Evolutionary conservation across 768 basidiomycete species (phyloP), one percentile per base, ranked within the genome.

Genomic region (Termitomyces bulborhizus): DNA sequence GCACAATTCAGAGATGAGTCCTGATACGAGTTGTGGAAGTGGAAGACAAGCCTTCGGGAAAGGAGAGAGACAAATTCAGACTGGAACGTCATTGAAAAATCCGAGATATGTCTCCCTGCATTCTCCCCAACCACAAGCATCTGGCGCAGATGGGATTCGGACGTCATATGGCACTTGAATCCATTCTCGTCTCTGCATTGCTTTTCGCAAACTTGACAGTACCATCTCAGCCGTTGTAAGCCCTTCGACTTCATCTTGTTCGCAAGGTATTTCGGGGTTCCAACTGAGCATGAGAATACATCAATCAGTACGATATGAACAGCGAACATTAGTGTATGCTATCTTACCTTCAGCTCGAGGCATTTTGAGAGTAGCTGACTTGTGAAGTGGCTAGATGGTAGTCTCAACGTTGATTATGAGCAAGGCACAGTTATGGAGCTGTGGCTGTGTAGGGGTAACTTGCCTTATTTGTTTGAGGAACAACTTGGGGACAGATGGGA

Each of bases 161-260:
- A 91, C 52, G 82, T 80, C 15, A 85, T 81, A 68, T 98, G 94
- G 69, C 93, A 95, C 72, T 97, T 97, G 83, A 98, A 99, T 16
- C 95, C 97, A 71, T 99, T 99, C 76, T 98, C 97, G 71, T 98
- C 91, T 68, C 95, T 79, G 70, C 96, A 98, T 71, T 98, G 96
- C 69, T 99, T 99, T 79, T 98, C 76, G 82, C 97, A 98, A 61
- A 98, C 92, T 78, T 99, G 96, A 66, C 96, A 98, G 73, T 91
- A 99, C 96, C 95, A 98, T 59, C 95, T 82, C 60, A 98, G 82
- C 65, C 93, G 85, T 71, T 97, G 96, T 47, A 96, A 77, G 63
- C 94, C 96, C 67, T 98, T 98, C 55, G 93, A 88, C 75, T 98
- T 98, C 89, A 96, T 95, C 71, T 92, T 89, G 71, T 98, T 98